Evolutionary conservation across 139 green algal species (phyloP).

Genomic region (Volvox reticuliferus): DNA sequence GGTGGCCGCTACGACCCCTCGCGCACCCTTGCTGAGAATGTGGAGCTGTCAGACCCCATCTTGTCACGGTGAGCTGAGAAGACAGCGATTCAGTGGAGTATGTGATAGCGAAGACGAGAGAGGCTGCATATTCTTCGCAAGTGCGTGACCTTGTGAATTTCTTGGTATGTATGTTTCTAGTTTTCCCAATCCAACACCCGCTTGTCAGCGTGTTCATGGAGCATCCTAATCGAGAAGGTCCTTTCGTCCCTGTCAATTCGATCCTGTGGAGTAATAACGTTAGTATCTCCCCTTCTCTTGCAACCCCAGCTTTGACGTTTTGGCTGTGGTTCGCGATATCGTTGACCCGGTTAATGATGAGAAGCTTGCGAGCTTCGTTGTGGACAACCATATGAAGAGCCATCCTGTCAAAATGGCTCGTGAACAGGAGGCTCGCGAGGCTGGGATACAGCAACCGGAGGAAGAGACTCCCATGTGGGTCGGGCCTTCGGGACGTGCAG

Average conservation of each 20-base stretch:
- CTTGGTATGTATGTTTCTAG: too few relatives aligned
- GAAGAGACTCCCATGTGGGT: conserved; percentile 31
- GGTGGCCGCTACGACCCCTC: conserved; percentile 95
- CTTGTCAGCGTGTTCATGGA: too few relatives aligned
- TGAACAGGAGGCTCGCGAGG: conserved; percentile 36
- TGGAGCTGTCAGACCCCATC: conserved; percentile 97
- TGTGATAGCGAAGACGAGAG: too few relatives aligned
- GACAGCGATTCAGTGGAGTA: too few relatives aligned
- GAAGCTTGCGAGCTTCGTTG: conserved; percentile 94
- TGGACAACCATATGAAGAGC: conserved; percentile 83
- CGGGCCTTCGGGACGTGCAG: not conserved
- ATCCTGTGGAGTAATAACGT: too few relatives aligned
- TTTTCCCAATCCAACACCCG: too few relatives aligned
- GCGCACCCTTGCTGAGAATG: conserved; percentile 81
- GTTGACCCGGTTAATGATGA: conserved; percentile 95
- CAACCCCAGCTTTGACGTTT: conserved; percentile 90
- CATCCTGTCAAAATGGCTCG: conserved; percentile 78
- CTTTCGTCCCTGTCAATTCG: too few relatives aligned
- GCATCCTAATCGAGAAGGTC: too few relatives aligned
- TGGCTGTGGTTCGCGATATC: conserved; percentile 96
- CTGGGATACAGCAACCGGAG: conserved; percentile 25
- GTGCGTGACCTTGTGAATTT: too few relatives aligned
- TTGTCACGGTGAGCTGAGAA: conserved; percentile 83
- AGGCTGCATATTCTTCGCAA: too few relatives aligned
- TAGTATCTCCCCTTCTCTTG: not conserved